Evolutionary conservation across 2,329 filamentous ascomycete species (phyloP).

Genomic region (Orbilia blumenaviensis): DNA sequence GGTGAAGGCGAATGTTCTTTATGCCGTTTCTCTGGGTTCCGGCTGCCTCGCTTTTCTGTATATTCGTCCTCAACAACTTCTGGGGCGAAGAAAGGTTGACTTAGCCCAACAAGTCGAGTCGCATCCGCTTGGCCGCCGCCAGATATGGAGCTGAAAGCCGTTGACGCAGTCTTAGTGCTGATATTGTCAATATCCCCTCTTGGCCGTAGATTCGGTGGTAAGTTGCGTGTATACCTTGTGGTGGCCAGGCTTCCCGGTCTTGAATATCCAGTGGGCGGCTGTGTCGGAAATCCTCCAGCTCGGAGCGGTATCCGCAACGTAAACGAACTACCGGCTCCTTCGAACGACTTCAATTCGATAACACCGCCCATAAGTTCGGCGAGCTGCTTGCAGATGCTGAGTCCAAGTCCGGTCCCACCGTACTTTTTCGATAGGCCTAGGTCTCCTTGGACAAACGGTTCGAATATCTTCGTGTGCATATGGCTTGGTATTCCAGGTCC

Average conservation of each 20-base stretch:
- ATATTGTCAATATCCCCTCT: constrained; percentile 48
- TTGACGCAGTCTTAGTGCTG: constrained; percentile 50
- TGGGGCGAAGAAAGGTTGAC: constrained; percentile 78
- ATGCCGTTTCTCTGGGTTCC: constrained; percentile 15
- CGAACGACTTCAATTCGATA: constrained; percentile 70
- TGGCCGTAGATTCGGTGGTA: constrained; percentile 43
- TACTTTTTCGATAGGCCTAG: constrained; percentile 80
- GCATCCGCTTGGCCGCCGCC: constrained; percentile 26
- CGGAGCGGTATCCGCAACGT: constrained; percentile 81
- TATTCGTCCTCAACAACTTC: constrained; percentile 33
- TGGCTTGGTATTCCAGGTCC: constrained; percentile 76
- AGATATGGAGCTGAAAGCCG: constrained; percentile 53
- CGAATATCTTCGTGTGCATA: constrained; percentile 78
- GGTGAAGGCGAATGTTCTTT: constrained; percentile 41
- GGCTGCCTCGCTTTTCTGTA: constrained; percentile 1
- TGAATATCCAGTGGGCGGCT: constrained; percentile 36
- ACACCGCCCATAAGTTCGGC: constrained; percentile 82
- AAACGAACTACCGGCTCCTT: constrained; percentile 70
- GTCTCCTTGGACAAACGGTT: constrained; percentile 80
- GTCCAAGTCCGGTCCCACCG: constrained; percentile 78
- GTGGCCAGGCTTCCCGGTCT: constrained; percentile 49
- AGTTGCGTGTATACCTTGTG: constrained; percentile 48
- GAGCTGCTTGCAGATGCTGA: constrained; percentile 81
- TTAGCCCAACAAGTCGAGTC: constrained; percentile 75
- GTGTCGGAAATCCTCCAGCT: constrained; percentile 44